Base-by-base conservation (phyloP, 1,139 yeast genomes). In the Pichia terricola region DNA sequence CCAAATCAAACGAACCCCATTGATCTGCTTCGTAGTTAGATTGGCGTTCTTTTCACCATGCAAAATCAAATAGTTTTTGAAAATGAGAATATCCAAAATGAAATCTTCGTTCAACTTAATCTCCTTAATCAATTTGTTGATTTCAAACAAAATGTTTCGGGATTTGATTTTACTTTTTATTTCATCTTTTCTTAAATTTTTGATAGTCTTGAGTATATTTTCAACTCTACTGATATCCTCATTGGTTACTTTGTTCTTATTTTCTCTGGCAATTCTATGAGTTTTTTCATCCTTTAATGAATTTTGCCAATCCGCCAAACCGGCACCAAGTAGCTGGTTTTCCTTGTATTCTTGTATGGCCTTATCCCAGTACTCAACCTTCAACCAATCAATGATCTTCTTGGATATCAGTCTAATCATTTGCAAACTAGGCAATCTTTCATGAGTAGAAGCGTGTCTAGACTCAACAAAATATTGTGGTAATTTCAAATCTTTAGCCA, bases 401-500 rank as follows among this genome's bases (percentile, higher is more conserved):
- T 60, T 57, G 5, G 79, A 65, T 5, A 81, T 76, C 31, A 68
- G 61, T 36, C 95, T 68, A 26, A 91, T 68, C 63, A 84, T 70
- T 39, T 73, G 77, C 37, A 87, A 55, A 34, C 83, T 72, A 0
- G 97, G 96, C 26, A 91, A 63, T 16, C 68, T 71, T 53, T 91
- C 97, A 60, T 94, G 99, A 0, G 98, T 91, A 5, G 95, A 91
- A 60, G 79, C 75, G 61, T 94, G 98, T 50, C 99, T 69, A 36
- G 88, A 59, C 58, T 94, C 98, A 0, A 94, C 98, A 63, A 94
- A 88, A 56, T 75, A 76, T 34, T 82, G 72, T 0, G 98, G 96
- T 26, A 94, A 65, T 1, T 76, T 75, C 26, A 86, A 64, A 37
- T 73, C 71, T 43, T 68, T 74, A 0, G 98, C 98, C 32, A 91